Evolutionary conservation across 179 eudicot species (phyloP).

Genomic region (Sideroxylon spinosum): DNA sequence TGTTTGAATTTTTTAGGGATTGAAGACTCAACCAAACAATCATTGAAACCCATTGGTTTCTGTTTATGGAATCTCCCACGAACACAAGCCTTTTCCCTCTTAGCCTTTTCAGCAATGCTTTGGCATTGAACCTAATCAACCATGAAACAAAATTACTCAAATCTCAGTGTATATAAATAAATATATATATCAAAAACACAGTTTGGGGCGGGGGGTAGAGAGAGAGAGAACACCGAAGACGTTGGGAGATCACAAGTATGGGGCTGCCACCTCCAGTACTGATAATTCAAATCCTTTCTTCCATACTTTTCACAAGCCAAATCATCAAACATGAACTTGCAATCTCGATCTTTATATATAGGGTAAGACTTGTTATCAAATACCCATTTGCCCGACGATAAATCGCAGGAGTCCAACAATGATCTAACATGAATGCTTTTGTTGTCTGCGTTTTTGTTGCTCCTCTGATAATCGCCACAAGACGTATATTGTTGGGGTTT

Average conservation of each 20-base stretch:
- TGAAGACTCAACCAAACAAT: conserved; percentile 65
- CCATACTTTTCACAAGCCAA: conserved; percentile 79
- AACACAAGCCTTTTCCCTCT: conserved; percentile 73
- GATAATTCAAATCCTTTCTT: conserved; percentile 57
- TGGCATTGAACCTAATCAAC: conserved; percentile 57
- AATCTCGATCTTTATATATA: conserved; percentile 57
- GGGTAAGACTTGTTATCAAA: conserved; percentile 64
- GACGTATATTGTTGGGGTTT: neutral
- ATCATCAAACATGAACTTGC: conserved; percentile 84
- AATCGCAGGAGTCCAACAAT: conserved; percentile 34
- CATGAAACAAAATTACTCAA: conserved; percentile 18
- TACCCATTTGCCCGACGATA: conserved; percentile 78
- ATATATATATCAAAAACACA: neutral
- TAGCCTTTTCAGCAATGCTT: conserved; percentile 60
- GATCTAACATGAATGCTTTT: neutral
- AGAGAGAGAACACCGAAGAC: conserved; percentile 21
- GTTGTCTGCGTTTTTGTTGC: neutral
- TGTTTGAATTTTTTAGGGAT: conserved; percentile 47
- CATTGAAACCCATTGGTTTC: conserved; percentile 91
- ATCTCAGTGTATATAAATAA: neutral
- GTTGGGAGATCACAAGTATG: conserved; percentile 69
- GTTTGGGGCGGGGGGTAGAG: neutral
- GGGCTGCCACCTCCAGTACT: conserved; percentile 87
- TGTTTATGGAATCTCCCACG: conserved; percentile 78
- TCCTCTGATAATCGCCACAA: neutral